phyloP scores from a whole-genome alignment of 768 basidiomycete genomes.

The Rhodotorula babjevae region DNA sequence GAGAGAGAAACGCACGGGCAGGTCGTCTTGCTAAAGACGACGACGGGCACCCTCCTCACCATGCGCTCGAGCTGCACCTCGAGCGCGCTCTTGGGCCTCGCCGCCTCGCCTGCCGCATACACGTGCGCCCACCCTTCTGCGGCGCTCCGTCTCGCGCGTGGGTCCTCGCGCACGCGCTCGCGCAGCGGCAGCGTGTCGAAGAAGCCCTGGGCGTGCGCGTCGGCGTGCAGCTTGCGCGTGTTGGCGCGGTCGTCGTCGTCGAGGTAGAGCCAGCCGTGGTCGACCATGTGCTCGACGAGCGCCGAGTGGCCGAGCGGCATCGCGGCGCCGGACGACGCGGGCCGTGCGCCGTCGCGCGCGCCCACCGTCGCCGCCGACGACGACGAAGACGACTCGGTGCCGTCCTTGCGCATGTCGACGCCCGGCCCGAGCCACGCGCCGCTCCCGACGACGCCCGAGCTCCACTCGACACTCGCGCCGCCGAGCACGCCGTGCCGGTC shows the following conservation, averaged over 20 bases:
- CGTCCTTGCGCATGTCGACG: constrained; percentile 23
- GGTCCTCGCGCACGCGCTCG: constrained; percentile 14
- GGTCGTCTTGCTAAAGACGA: constrained; percentile 28
- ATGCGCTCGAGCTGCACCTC: constrained; percentile 19
- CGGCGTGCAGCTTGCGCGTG: constrained; percentile 1
- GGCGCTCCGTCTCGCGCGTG: not conserved
- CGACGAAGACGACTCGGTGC: not conserved
- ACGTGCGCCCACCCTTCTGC: constrained; percentile 20
- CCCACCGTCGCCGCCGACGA: not conserved
- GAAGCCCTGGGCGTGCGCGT: not conserved
- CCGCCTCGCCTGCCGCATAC: constrained; percentile 3
- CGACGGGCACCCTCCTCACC: constrained; percentile 15
- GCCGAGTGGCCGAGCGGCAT: not conserved
- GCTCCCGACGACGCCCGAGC: constrained; percentile 22
- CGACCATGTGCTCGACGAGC: constrained; percentile 15
- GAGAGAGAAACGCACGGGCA: constrained; percentile 21
- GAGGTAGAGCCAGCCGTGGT: constrained; percentile 10
- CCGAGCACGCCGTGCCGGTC: constrained; percentile 21
- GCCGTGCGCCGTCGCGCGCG: not conserved
- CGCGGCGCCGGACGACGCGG: not conserved
- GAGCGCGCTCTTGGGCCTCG: constrained; percentile 22
- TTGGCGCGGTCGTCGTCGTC: constrained; percentile 10
- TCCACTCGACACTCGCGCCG: constrained; percentile 23
- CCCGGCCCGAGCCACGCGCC: constrained; percentile 18
- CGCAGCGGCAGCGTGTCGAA: constrained; percentile 10